Conservation (phyloP, 768 basidiomycete genomes). For the Trametes cinnabarina region DNA sequence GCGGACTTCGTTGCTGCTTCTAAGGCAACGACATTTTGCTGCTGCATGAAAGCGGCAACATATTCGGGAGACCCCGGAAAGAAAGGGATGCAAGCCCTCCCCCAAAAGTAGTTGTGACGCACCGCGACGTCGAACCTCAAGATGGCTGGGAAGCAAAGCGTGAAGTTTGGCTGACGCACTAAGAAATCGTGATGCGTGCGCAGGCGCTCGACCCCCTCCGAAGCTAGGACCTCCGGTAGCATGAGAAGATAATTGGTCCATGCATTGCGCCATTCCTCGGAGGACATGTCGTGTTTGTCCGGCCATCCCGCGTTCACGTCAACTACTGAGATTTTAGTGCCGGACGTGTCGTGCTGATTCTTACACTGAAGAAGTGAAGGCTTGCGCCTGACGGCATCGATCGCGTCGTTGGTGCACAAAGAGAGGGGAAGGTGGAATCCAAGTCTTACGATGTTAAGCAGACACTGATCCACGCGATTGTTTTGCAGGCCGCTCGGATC, state of each 20-base stretch:
- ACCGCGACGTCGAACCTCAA: conserved; percentile 1
- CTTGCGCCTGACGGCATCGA: background rate
- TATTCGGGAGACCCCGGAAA: background rate
- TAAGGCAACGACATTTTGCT: background rate
- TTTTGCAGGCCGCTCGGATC: too few species aligned
- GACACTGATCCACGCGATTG: too few species aligned
- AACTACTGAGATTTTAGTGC: background rate
- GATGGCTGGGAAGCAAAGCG: background rate
- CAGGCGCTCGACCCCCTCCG: background rate
- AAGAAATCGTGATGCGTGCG: background rate
- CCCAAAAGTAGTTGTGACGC: background rate
- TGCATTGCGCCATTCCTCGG: conserved; percentile 5
- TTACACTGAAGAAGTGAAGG: background rate
- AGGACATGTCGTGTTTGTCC: background rate
- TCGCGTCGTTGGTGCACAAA: too few species aligned
- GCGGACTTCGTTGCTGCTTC: too few species aligned
- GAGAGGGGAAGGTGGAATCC: too few species aligned
- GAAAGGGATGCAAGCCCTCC: background rate
- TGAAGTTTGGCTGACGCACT: background rate
- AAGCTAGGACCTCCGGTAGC: background rate
- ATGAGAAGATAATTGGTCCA: background rate
- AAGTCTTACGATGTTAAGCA: too few species aligned
- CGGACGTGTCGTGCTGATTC: background rate
- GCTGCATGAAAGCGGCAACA: background rate
- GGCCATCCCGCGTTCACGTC: background rate